A percentile compares a stretch with the other conserved stretches of the same genome.
Evolutionary conservation across 352 stramenopile species (phyloP).

Genomic region (Phytophthora hibernalis): DNA sequence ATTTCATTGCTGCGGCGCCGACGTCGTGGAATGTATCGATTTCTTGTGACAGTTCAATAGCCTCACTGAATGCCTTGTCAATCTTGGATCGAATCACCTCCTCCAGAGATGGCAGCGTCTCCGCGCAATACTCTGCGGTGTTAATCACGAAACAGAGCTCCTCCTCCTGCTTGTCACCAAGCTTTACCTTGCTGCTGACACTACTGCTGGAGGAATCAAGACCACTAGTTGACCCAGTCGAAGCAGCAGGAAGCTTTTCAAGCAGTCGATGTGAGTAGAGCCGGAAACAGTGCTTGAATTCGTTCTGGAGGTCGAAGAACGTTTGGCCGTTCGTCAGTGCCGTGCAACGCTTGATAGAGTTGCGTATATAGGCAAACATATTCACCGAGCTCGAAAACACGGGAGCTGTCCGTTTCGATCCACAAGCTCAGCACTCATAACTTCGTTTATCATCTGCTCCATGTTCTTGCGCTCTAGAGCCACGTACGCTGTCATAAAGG

Average conservation of each 20-base stretch:
- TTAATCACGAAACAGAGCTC: slow-evolving; percentile 98
- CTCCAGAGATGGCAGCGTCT: slow-evolving; percentile 95
- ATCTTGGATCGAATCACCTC: slow-evolving; percentile 97
- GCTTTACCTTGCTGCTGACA: slow-evolving; percentile 50
- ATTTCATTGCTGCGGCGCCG: slow-evolving; percentile 94
- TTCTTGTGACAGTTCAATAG: slow-evolving; percentile 94
- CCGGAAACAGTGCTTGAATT: slow-evolving; percentile 91
- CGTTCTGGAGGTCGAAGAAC: slow-evolving; percentile 96
- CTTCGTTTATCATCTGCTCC: slow-evolving; percentile 91
- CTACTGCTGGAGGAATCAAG: slow-evolving; percentile 35
- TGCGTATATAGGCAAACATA: slow-evolving; percentile 99
- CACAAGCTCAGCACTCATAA: slow-evolving; percentile 93
- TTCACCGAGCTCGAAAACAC: slow-evolving; percentile 98
- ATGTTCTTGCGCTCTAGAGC: slow-evolving; percentile 96
- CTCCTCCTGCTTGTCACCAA: slow-evolving; percentile 93
- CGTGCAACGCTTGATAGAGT: slow-evolving; percentile 97
- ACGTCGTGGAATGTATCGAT: slow-evolving; percentile 97
- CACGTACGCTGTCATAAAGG: slow-evolving; percentile 98
- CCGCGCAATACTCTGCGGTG: slow-evolving; percentile 98
- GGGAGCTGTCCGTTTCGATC: slow-evolving; percentile 94
- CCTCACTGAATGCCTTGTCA: slow-evolving; percentile 92
- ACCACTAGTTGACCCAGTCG: slow-evolving; percentile 19
- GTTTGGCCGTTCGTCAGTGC: slow-evolving; percentile 97
- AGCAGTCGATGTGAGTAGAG: slow-evolving; percentile 84
- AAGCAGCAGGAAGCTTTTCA: slow-evolving; percentile 65